Base-by-base conservation (phyloP, 176 grass and related monocot species). In the Dactylis glomerata region DNA sequence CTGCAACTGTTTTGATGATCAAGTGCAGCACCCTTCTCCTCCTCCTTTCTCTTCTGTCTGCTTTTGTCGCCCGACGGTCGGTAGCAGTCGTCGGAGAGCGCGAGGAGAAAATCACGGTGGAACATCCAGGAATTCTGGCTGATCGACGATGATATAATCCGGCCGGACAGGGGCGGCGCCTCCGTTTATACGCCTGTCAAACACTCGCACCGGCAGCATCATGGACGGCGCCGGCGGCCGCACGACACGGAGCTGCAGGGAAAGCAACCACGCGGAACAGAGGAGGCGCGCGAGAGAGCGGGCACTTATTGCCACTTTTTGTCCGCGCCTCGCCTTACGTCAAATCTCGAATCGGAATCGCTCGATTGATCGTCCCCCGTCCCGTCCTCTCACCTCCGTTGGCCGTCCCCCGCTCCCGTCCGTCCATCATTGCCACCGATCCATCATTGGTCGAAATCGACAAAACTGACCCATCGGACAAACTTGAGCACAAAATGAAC, bases 331-430 rank as follows among this genome's bases (percentile, higher is more conserved):
- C 28, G 13, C 68, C 42, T 14, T 45, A 11, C 77, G 82, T 91
- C 89, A 88, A 85, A 82, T 91, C 76, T 91, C 89, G 84, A 85
- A 81, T 91, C 77, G 55, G 71, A 19, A 32, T 47, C 76, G 1
- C 7, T 22, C 8, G 0, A 7, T 19, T 34, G 58, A 13, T 69
- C 47, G 16, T 22, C 1, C 13, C 3, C 1, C 41, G 12, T 68
- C 62, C 69, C 45, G 6, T 64, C 24, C 13, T 3, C 4, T 9
- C 42, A 5, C 38, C 22, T 28, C 27, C 26, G 44, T 31, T 50
- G 71, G 44, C 71, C 71, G 37, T 36, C 42, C 24, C 6, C 24
- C 6, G 27, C 33, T 56, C 12, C 24, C 75, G 4, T 32, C 55
- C 49, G 3, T 32, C 11, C 82, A 81, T 89, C 71, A 81, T 85